Evolutionary conservation across 768 basidiomycete species (phyloP), one percentile per base, ranked within the genome.

Genomic region (Lactarius hengduanensis): DNA sequence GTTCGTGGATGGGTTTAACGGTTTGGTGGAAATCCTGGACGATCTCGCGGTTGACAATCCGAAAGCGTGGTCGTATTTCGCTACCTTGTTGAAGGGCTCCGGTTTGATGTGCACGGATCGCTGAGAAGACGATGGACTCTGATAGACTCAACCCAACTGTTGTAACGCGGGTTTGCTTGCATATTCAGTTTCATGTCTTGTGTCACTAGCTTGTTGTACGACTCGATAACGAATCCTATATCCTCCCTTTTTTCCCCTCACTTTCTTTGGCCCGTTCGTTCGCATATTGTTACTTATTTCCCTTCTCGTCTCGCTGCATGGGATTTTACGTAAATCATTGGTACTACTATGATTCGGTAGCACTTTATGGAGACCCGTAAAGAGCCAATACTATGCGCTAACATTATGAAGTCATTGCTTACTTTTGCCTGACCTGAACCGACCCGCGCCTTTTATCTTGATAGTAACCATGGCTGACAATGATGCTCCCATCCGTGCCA

Each of bases 11-110:
- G 92, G 93, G 16, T 87, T 96, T 75, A 74, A 73, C 56, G 81
- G 83, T 0, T 81, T 86, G 59, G 86, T 88, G 32, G 92, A 94
- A 76, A 77, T 88, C 63, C 82, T 98, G 72, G 93, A 94, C 72
- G 95, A 98, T 73, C 84, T 95, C 65, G 88, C 89, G 36, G 88
- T 95, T 71, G 95, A 98, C 75, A 91, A 90, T 56, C 96, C 96
- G 10, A 89, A 88, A 73, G 96, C 94, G 0, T 89, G 89, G 79
- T 76, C 82, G 53, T 84, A 88, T 65, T 87, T 93, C 75, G 91
- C 87, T 15, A 79, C 84, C 66, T 85, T 96, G 79, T 77, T 96
- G 64, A 87, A 84, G 74, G 88, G 86, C 38, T 84, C 89, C 20
- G 82, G 81, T 32, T 77, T 95, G 81, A 60, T 80, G 81, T 57